Conservation (phyloP, 495 filamentous ascomycete species). For the Bathelium albidoporum region DNA sequence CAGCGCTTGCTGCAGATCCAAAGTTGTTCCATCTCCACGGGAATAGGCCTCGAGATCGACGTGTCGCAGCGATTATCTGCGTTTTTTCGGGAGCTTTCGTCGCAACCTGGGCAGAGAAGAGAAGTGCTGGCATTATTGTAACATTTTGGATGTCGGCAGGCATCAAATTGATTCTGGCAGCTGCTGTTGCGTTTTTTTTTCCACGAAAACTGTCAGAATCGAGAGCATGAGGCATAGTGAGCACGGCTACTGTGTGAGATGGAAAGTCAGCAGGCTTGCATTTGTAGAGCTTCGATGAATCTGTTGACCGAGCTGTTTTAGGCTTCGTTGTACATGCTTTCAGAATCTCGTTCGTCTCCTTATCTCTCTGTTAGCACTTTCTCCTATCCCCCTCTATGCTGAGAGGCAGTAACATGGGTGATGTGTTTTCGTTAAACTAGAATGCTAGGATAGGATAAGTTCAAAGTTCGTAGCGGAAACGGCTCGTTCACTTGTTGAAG, state of each 20-base stretch:
- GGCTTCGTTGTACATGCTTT: not conserved
- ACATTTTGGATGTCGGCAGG: conserved; percentile 3
- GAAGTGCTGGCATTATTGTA: conserved; percentile 1
- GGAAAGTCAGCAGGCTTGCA: not conserved
- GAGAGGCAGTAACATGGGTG: too few relatives aligned
- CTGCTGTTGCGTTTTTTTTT: not conserved
- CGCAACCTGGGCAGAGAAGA: conserved; percentile 2
- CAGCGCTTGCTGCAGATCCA: conserved; percentile 4
- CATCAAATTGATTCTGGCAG: not conserved
- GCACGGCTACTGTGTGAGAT: not conserved
- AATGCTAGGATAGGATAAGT: too few relatives aligned
- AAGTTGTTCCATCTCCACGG: not conserved
- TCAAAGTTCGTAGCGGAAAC: too few relatives aligned
- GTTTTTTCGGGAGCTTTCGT: conserved; percentile 2
- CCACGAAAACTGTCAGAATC: not conserved
- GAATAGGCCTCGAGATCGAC: not conserved
- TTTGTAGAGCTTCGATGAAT: conserved; percentile 1
- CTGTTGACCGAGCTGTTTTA: not conserved
- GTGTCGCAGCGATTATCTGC: not conserved
- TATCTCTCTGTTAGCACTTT: not conserved
- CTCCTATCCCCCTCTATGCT: not conserved
- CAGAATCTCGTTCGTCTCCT: not conserved
- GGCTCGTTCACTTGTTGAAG: too few relatives aligned
- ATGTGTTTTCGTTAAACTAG: too few relatives aligned
- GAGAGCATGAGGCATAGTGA: not conserved